phyloP scores from a whole-genome alignment of 2,329 filamentous ascomycete genomes.

The Penicillium sp. region DNA sequence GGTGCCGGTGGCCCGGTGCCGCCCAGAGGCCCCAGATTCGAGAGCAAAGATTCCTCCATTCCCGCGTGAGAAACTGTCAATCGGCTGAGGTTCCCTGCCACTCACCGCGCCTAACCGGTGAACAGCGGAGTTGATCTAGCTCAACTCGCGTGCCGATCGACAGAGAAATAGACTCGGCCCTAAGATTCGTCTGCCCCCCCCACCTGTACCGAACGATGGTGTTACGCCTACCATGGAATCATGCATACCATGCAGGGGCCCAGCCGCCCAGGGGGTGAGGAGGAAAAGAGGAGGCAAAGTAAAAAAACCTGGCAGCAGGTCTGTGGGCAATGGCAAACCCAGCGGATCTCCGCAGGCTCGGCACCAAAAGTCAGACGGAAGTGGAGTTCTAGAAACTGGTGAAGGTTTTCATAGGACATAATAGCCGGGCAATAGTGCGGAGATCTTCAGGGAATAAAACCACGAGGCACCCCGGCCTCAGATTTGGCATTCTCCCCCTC shows the following conservation, averaged over 20 bases:
- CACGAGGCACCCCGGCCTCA: slow-evolving; percentile 4
- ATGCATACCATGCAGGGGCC: neutral
- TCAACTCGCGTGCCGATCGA: slow-evolving; percentile 16
- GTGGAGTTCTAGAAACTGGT: slow-evolving; percentile 8
- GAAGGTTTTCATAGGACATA: slow-evolving; percentile 7
- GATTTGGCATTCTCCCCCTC: neutral
- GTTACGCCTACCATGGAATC: neutral
- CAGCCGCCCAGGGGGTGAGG: neutral
- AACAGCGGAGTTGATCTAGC: slow-evolving; percentile 2
- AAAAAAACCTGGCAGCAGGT: neutral
- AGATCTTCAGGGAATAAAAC: slow-evolving; percentile 20
- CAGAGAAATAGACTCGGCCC: slow-evolving; percentile 16
- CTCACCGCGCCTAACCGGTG: neutral
- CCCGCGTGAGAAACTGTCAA: neutral
- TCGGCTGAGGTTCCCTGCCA: neutral
- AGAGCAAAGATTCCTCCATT: neutral
- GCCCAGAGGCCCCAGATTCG: neutral
- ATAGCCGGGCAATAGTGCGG: slow-evolving; percentile 9
- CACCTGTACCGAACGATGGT: slow-evolving; percentile 9
- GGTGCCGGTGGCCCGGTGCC: no score
- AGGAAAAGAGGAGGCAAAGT: neutral
- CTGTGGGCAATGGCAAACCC: neutral
- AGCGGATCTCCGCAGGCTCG: neutral
- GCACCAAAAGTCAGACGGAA: neutral
- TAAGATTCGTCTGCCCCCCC: slow-evolving; percentile 18